Evolutionary conservation across 2,329 filamentous ascomycete genomes (phyloP).

Genomic region (Hypoxylon rubiginosum): DNA sequence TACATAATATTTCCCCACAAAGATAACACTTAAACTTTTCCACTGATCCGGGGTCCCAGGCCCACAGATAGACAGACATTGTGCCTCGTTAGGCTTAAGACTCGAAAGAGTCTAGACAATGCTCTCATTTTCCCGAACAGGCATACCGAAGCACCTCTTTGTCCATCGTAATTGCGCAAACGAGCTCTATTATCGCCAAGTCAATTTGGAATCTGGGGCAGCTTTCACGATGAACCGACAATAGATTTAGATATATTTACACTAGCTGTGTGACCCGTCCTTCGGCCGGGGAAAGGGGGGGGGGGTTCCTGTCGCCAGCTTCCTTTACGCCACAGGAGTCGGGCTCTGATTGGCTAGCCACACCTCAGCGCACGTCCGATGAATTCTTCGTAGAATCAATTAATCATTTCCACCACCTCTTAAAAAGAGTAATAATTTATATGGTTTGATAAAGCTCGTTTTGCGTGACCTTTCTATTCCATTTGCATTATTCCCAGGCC

Average conservation of each 20-base stretch:
- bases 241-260: constrained; percentile 3
- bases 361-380: no score
- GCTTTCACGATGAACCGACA: constrained; percentile 13
- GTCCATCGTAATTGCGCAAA: constrained; percentile 40
- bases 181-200: constrained; percentile 29
- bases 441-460: no score
- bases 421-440: no score
- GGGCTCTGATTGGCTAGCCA: no score
- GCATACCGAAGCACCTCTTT: constrained; percentile 42
- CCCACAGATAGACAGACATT: constrained; percentile 34
- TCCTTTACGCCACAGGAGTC: no score
- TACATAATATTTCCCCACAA: constrained; percentile 39
- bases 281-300: no score
- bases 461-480: no score
- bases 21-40: constrained; percentile 39
- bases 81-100: constrained; percentile 30
- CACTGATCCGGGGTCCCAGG: constrained; percentile 41
- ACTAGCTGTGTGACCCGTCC: no score
- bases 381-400: no score
- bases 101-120: constrained; percentile 18
- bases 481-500: no score
- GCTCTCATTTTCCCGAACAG: constrained; percentile 30
- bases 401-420: no score
- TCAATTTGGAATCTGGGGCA: constrained; percentile 33
- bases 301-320: no score